phyloP scores from a whole-genome alignment of 768 basidiomycete genomes.

The Russula griseocarnosa region DNA sequence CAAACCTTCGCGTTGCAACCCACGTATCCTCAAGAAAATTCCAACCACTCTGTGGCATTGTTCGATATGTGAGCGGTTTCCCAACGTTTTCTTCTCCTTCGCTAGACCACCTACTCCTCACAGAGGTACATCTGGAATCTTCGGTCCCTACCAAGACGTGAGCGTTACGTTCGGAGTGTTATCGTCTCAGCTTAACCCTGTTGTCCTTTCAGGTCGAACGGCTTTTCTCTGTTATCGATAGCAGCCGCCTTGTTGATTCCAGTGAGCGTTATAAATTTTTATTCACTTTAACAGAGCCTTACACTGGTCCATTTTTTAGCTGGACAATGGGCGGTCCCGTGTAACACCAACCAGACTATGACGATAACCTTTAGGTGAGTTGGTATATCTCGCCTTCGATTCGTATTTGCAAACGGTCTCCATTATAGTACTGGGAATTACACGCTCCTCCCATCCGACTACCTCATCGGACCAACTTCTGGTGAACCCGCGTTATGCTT shows the following conservation, averaged over 20 bases:
- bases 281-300: not conserved
- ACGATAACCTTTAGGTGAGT: slow-evolving; percentile 67
- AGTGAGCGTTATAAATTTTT: slow-evolving; percentile 35
- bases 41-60: slow-evolving; percentile 58
- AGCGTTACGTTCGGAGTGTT: slow-evolving; percentile 27
- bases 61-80: slow-evolving; percentile 60
- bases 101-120: not conserved
- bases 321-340: slow-evolving; percentile 77
- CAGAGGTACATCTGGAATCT: slow-evolving; percentile 68
- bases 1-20: slow-evolving; percentile 48
- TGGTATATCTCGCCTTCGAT: not conserved
- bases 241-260: slow-evolving; percentile 65
- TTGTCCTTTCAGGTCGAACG: slow-evolving; percentile 53
- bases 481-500: slow-evolving; percentile 66
- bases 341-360: slow-evolving; percentile 54
- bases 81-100: slow-evolving; percentile 3
- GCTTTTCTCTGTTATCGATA: slow-evolving; percentile 55
- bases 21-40: slow-evolving; percentile 56
- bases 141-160: slow-evolving; percentile 76
- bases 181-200: not conserved
- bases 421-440: slow-evolving; percentile 46
- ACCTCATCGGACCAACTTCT: slow-evolving; percentile 64
- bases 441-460: slow-evolving; percentile 68
- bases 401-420: not conserved
- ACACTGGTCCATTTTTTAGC: slow-evolving; percentile 30